Conservation (phyloP, 441 rosid genomes). For the Erodium chrysanthum region DNA sequence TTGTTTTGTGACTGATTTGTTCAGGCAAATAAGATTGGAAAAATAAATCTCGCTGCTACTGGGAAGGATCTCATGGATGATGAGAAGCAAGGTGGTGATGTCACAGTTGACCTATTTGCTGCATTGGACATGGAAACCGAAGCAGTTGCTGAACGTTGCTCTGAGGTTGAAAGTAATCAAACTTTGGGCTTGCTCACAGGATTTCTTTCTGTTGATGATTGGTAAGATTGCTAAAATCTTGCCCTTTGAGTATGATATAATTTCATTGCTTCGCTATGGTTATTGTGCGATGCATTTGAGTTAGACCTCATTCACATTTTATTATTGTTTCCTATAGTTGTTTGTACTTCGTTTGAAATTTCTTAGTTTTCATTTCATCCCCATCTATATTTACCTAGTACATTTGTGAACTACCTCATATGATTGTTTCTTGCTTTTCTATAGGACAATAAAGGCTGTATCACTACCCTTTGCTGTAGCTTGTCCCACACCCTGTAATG, state of each 20-base stretch:
- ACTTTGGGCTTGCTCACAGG: slow-evolving; percentile 90
- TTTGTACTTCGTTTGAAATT: not conserved
- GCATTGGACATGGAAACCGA: slow-evolving; percentile 93
- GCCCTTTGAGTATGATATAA: not conserved
- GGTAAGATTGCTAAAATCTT: slow-evolving; percentile 40
- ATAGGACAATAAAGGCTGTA: not conserved
- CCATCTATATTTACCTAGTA: not conserved
- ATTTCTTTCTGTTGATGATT: slow-evolving; percentile 92
- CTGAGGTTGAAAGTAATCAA: slow-evolving; percentile 85
- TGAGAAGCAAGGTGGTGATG: slow-evolving; percentile 97
- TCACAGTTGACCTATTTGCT: slow-evolving; percentile 80
- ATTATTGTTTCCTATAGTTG: not conserved
- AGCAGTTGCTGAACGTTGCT: slow-evolving; percentile 65
- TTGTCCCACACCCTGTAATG: not conserved
- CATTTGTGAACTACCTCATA: not conserved
- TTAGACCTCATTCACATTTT: not conserved
- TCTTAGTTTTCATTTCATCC: not conserved
- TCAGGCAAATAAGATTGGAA: slow-evolving; percentile 98
- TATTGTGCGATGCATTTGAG: not conserved
- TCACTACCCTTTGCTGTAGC: not conserved
- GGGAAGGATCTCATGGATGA: slow-evolving; percentile 99
- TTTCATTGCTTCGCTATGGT: not conserved
- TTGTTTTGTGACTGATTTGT: slow-evolving; percentile 12
- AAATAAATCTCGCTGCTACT: slow-evolving; percentile 96
- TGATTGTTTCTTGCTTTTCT: not conserved